Evolutionary conservation across 345 rosid species (phyloP).

Genomic region (Adansonia digitata): DNA sequence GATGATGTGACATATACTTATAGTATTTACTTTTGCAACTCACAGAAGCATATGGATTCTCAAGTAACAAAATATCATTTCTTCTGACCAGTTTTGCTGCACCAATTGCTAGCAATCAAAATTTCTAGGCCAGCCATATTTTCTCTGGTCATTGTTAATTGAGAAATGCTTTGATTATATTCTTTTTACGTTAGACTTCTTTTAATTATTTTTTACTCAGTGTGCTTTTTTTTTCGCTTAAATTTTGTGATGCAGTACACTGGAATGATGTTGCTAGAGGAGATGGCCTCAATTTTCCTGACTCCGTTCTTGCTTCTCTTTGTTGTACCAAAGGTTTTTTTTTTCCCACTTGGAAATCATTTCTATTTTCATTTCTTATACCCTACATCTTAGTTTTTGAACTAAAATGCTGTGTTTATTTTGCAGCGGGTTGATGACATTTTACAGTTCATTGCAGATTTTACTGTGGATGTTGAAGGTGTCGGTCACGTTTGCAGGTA

Average conservation of each 20-base stretch:
- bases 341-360: slow-evolving; percentile 1
- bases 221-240: background rate
- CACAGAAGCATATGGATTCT: background rate
- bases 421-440: slow-evolving; percentile 94
- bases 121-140: background rate
- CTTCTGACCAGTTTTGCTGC: background rate
- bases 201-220: background rate
- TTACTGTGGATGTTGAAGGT: slow-evolving; percentile 83
- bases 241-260: slow-evolving; percentile 63
- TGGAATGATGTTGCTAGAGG: slow-evolving; percentile 95
- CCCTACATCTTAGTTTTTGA: slow-evolving; percentile 6
- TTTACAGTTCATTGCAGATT: slow-evolving; percentile 77
- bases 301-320: slow-evolving; percentile 87
- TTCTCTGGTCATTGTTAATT: slow-evolving; percentile 3
- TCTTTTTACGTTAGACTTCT: background rate
- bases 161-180: background rate
- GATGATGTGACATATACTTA: background rate
- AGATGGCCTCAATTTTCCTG: slow-evolving; percentile 94
- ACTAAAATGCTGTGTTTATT: slow-evolving; percentile 16
- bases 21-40: background rate
- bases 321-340: slow-evolving; percentile 74
- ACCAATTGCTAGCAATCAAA: background rate
- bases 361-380: background rate
- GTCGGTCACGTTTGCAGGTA: slow-evolving; percentile 99
- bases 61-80: background rate